Base-by-base conservation (phyloP, 2,329 filamentous ascomycete genomes). In the Diaporthe nobilis region DNA sequence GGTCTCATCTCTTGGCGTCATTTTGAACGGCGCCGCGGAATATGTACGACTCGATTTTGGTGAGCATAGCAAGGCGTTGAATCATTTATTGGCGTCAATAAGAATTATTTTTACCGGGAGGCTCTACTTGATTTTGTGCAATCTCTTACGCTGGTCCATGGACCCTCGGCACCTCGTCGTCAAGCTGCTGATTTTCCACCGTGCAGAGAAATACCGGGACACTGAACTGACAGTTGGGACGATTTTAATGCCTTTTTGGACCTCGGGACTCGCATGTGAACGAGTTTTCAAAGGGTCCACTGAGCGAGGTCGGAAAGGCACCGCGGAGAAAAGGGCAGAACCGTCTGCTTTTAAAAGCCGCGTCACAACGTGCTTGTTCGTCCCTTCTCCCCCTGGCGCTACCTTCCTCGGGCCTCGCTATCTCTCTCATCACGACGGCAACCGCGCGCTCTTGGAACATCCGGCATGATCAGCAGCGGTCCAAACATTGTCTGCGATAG, bases 401-500 rank as follows among this genome's bases (percentile, higher is more conserved):
- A 31, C 65, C 13, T 15, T 53, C 47, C 34, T 53, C 47, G 65
- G 49, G 8, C 49, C 49, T 70, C 65, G 65, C 65, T 28, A 25
- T 42, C 13, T 42, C 15, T 20, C 34, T 9, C 65, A 25, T 70
- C 22, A 42, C 5, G 15, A 70, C 28, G 65, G 65, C n/a, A 42
- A 42, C 15, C 17, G 34, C 34, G 47, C 31, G 34, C 34, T 7
- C 9, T 28, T 17, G 47, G 28, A 39, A 34, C 47, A 53, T 39
- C 65, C 65, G 65, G 49, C 65, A 55, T 70, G 65, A 70, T 70
- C 65, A 55, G 49, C 65, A 53, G n/a, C 49, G 42, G 65, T 39
- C 65, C 51, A 55, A 55, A 55, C 49, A 22, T 25, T 70, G 31
- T 70, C 49, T 42, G 47, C 49, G 47, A 55, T 70, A 55, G 47